Evolutionary conservation across 176 grass and related monocot species (phyloP), one percentile per base, ranked within the genome.

Genomic region (Oryza glaberrima): DNA sequence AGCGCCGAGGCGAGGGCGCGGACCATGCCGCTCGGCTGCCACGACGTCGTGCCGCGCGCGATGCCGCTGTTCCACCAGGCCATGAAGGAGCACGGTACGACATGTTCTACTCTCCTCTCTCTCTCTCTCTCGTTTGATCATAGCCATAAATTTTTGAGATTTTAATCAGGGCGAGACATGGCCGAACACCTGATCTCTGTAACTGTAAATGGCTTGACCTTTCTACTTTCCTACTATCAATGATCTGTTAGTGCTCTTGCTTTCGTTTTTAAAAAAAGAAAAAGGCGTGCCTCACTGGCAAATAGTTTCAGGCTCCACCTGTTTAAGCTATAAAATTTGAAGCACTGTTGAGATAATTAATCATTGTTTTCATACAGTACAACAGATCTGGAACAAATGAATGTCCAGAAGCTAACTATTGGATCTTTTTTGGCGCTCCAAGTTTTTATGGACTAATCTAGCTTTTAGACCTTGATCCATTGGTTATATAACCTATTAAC

Each of bases 41-140:
- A 93, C 64, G 81, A 91, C 77, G 47, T 96, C 34, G 30, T 80
- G 83, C 86, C 86, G 15, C 75, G 84, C 28, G 81, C 86, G 4
- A 41, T 67, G 32, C 91, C 91, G 44, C 41, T 96, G 19, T 65
- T 83, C 79, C 71, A 96, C 41, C 75, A 84, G 49, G 12, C 78
- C 69, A 93, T 93, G 83, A 93, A 89, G 52, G 84, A 96, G 76
- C 79, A 88, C 46, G 91, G 95, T 90, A 68, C 15, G 47, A 0
- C 2, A 3, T 8, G 19, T 11, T 26, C 10, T 0, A 19, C 7
- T 7, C 40, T 41, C 6, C 38, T 40, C 38, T 40, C 17, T 5
- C 0, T 60, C 11, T 58, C 14, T 20, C 19, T 20, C 54, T n/a
- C 58, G 0, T 2, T 19, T n/a, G 58, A 63, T 63, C 20, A 63